These are phyloP conservation scores for Citrullus mucosospermus DNA, from an alignment of 306 rosid genomes.

Conservation along the genomic window DNA sequence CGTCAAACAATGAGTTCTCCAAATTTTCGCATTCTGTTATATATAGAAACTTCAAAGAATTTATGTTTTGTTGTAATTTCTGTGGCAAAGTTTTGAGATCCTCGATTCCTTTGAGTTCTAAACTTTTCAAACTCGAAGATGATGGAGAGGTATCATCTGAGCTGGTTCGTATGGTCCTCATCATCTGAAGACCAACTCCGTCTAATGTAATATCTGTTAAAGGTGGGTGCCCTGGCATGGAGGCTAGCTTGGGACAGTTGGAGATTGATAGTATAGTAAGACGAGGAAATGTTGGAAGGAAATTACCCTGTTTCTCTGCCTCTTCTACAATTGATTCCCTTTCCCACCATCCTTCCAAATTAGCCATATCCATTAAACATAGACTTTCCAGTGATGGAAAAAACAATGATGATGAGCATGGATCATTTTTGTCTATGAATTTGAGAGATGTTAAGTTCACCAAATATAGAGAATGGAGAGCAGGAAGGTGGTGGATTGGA, in stretches of 20 bases:
- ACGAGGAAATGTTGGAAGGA: neutral
- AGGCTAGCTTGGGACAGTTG: neutral
- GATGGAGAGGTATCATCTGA: neutral
- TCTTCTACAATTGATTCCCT: neutral
- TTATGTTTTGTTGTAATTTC: no score
- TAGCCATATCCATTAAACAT: neutral
- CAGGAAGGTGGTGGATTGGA: neutral
- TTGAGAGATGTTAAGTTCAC: neutral
- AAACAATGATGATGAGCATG: neutral
- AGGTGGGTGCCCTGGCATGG: neutral
- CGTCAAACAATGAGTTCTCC: no score
- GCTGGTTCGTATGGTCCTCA: neutral
- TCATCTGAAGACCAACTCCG: neutral
- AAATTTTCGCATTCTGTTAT: no score
- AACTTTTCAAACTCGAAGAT: neutral
- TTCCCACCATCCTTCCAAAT: neutral
- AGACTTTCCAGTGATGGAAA: neutral
- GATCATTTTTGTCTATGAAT: neutral
- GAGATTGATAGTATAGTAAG: neutral
- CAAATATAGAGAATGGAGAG: no score
- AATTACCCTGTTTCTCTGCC: no score
- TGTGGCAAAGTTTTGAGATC: neutral
- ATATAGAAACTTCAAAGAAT: no score
- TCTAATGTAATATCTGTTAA: neutral
- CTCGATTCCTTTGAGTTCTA: neutral